Base-by-base conservation (phyloP, 1,284 basidiomycete species). In the Inonotus obliquus region DNA sequence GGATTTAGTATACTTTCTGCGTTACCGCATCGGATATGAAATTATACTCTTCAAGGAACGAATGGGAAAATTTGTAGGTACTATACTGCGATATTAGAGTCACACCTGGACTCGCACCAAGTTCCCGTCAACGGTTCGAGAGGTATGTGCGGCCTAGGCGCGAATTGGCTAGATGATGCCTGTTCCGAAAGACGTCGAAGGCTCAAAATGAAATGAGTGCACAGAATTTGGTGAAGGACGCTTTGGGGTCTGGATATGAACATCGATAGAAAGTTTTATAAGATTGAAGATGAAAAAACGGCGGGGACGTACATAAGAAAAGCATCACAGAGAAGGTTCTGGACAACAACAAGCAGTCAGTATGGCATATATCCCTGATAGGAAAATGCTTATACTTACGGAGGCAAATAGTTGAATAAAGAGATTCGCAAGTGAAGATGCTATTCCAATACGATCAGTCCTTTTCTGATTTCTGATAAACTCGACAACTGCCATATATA, bases 361-460 rank as follows among this genome's bases (percentile, higher is more conserved):
- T 25, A 49, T 32, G 9, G 9, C 32, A 32, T 32, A 4, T 23
- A 32, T 14, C 37, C 13, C 44, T 13, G n/a, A 23, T 3, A n/a
- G 29, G 14, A 54, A 23, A 38, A 47, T 19, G 10, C 2, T n/a
- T 19, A 41, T 38, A 59, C 59, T 54, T 47, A 60, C 59, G 25
- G 59, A 60, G 14, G 52, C 59, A 23, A 60, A 60, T 38, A 60
- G 52, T 41, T 60, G 59, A 41, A 54, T 39, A 4, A 60, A 25
- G 27, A 60, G 59, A 29, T 60, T 60, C 39, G 41, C 51, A 29
- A 54, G 23, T 6, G 51, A 54, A 14, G 25, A 54, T 19, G 38
- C 59, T 60, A 13, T 39, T 23, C 6, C 48, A 32, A 48, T 9
- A 7, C 47, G 23, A 47, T 47, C 45, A 37, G n/a, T 11, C 2